These are phyloP conservation scores for Cenchrus americanus DNA, from an alignment of 176 grass and related monocot species.

Conservation along the genomic window DNA sequence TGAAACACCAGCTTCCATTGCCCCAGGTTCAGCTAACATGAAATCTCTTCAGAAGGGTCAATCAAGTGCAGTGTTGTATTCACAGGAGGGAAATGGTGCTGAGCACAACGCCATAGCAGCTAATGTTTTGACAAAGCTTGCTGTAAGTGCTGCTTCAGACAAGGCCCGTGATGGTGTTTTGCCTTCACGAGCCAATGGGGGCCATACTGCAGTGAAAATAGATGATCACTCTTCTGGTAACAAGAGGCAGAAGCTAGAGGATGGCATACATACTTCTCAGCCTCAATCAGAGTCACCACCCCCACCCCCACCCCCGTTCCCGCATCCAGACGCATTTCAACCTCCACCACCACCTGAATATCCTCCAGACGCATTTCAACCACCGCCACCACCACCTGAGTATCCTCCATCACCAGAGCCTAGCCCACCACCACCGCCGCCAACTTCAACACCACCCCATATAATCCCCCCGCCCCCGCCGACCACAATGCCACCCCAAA, in stretches of 20 bases:
- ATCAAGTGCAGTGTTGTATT: constrained; percentile 41
- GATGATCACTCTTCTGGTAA: constrained; percentile 34
- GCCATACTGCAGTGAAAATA: constrained; percentile 38
- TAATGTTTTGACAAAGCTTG: constrained; percentile 50
- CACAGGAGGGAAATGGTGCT: constrained; percentile 40
- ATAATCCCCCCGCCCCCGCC: not conserved
- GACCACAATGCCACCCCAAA: not conserved
- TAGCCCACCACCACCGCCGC: constrained; percentile 11
- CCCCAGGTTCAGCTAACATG: constrained; percentile 40
- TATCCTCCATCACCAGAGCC: constrained; percentile 49
- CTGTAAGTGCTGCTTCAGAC: constrained; percentile 37
- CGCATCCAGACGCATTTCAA: constrained; percentile 51
- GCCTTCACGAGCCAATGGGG: constrained; percentile 54
- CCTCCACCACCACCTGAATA: constrained; percentile 59
- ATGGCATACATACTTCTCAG: constrained; percentile 35
- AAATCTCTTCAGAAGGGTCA: constrained; percentile 48
- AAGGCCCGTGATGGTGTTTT: constrained; percentile 45
- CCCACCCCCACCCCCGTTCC: constrained; percentile 39
- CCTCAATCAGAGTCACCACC: constrained; percentile 33
- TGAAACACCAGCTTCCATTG: constrained; percentile 25
- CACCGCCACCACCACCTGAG: constrained; percentile 55
- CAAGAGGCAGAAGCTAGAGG: constrained; percentile 55
- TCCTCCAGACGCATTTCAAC: constrained; percentile 36
- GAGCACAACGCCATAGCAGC: constrained; percentile 41
- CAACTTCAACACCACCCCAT: not conserved